Percentiles rank a stretch among this genome's conserved stretches.
These are phyloP conservation scores for Xylaria cubensis DNA, from an alignment of 495 filamentous ascomycete species.

Conservation along the genomic window DNA sequence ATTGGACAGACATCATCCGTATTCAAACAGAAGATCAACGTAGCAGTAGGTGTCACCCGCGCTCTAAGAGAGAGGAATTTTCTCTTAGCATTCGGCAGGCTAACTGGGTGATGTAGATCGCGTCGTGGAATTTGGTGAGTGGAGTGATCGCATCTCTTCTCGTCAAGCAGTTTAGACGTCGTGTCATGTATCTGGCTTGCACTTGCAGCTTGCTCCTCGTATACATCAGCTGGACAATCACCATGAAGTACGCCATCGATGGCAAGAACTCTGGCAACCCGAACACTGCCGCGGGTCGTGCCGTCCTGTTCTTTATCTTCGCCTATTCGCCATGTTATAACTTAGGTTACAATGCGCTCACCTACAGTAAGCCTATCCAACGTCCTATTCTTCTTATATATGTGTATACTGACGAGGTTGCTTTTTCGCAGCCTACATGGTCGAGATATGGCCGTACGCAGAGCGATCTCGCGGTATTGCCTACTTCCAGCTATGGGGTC, in stretches of 20 bases:
- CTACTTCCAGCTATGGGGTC: conserved; percentile 68
- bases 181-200: conserved; percentile 65
- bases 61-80: background rate
- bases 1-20: conserved; percentile 58
- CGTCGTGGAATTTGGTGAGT: conserved; percentile 21
- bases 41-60: conserved; percentile 42
- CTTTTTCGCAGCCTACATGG: conserved; percentile 56
- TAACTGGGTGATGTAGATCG: conserved; percentile 29
- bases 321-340: conserved; percentile 69
- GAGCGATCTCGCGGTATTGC: conserved; percentile 67
- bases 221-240: conserved; percentile 66
- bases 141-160: conserved; percentile 55
- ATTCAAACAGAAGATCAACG: conserved; percentile 63
- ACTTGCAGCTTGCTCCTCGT: conserved; percentile 59
- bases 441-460: conserved; percentile 70
- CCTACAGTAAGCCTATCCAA: conserved; percentile 59
- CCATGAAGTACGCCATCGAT: conserved; percentile 59
- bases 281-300: conserved; percentile 51
- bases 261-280: conserved; percentile 44
- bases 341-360: conserved; percentile 71
- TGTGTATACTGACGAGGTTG: conserved; percentile 8
- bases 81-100: background rate
- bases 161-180: conserved; percentile 58
- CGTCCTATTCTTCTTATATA: background rate
- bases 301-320: conserved; percentile 67